These are phyloP conservation scores for Ambrosiella beaveri DNA, from an alignment of 2,329 filamentous ascomycete species.

Conservation along the genomic window DNA sequence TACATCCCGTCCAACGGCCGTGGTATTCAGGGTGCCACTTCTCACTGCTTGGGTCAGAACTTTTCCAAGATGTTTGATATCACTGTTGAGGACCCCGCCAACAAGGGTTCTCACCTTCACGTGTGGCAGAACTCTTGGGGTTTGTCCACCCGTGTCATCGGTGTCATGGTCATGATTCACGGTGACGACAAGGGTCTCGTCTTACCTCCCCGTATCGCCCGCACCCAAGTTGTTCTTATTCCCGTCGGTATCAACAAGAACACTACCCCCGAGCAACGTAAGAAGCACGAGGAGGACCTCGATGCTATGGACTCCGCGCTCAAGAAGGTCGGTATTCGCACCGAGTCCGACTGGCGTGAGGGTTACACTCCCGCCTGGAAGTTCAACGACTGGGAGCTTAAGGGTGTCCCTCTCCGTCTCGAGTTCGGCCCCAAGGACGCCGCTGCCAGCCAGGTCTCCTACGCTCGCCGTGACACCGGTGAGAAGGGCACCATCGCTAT, in stretches of 20 bases:
- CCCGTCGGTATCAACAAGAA: slow-evolving; percentile 87
- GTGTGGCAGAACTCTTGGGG: slow-evolving; percentile 99
- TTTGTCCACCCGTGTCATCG: slow-evolving; percentile 88
- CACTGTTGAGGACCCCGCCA: slow-evolving; percentile 76
- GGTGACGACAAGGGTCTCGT: slow-evolving; percentile 91
- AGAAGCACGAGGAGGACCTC: slow-evolving; percentile 59
- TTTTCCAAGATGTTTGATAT: slow-evolving; percentile 99
- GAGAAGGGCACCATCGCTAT: slow-evolving; percentile 71
- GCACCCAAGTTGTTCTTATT: slow-evolving; percentile 71
- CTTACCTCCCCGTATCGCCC: slow-evolving; percentile 76
- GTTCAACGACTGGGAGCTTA: slow-evolving; percentile 97
- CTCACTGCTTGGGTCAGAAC: slow-evolving; percentile 89
- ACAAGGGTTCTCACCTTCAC: slow-evolving; percentile 63
- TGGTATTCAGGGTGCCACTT: slow-evolving; percentile 91
- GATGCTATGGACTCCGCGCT: slow-evolving; percentile 53
- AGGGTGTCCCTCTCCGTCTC: slow-evolving; percentile 81
- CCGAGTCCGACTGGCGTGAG: slow-evolving; percentile 69
- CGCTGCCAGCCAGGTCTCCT: slow-evolving; percentile 68
- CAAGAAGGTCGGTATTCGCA: slow-evolving; percentile 56
- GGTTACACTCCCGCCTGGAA: slow-evolving; percentile 93
- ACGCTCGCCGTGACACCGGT: slow-evolving; percentile 70
- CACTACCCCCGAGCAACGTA: slow-evolving; percentile 61
- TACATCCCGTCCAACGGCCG: slow-evolving; percentile 92
- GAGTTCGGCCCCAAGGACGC: slow-evolving; percentile 94
- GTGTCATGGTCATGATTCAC: slow-evolving; percentile 98